Evolutionary conservation across 352 stramenopile species (phyloP), one percentile per base, ranked within the genome.

Genomic region (Phytophthora pinifolia): DNA sequence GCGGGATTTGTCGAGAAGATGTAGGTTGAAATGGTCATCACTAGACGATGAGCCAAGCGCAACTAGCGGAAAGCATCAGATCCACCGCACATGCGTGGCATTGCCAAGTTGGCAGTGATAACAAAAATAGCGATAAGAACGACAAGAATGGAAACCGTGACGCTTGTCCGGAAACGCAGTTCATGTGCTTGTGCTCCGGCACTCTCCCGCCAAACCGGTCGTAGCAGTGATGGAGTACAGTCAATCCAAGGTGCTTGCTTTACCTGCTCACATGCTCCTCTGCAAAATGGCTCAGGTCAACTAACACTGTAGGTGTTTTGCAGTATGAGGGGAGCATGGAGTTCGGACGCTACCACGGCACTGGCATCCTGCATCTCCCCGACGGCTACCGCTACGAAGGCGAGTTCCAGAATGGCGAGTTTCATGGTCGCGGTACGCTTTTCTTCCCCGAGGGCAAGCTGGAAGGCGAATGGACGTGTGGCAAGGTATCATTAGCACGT

Each of bases 341-440:
- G 30, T 89, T 88, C 42, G 77, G 79, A 13, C 75, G 79, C 4
- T 88, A 75, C 56, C 79, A 76, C n/a, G 77, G 79, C 0, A 66
- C 73, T 5, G 79, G 77, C 4, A 68, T 77, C 27, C 46, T 89
- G 25, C 65, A 86, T 15, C 62, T 89, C 10, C 38, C 73, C 4
- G 76, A 89, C 34, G 81, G 81, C 12, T 85, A 74, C 9, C 72
- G 74, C 6, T 93, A 93, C 62, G 83, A 93, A 67, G 81, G 83
- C 31, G 83, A 91, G 43, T 93, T 91, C 55, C 57, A 73, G 27
- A 89, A 93, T 17, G 83, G 83, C 3, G 73, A 88, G 18, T 93
- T 93, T 57, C 83, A 93, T 42, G 83, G 83, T 25, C 75, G 65
- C 9, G 83, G 83, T 9, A 90, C 74, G 22, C 71, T 93, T 2